A percentile compares a stretch with the other conserved stretches of the same genome.
Conservation (phyloP, 306 rosid species). For the Acacia acuminata region DNA sequence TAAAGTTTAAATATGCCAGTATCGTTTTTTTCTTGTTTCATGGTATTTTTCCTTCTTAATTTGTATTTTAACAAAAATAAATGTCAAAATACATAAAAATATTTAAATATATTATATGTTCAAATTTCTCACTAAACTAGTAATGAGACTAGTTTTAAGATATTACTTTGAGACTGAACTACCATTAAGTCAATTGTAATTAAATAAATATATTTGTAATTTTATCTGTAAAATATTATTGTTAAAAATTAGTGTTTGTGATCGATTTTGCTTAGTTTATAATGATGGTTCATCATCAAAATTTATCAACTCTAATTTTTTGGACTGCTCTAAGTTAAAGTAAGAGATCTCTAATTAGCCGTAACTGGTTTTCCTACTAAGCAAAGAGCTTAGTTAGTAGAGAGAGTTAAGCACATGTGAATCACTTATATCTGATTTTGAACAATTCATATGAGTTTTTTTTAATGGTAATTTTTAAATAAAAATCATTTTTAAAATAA, state of each 20-base stretch:
- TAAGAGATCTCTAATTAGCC: not conserved
- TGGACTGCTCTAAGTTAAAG: not conserved
- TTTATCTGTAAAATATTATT: not conserved
- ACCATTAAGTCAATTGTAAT: not conserved
- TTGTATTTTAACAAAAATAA: not conserved
- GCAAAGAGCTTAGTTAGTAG: too few species aligned
- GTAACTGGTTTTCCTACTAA: too few species aligned
- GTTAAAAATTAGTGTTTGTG: not conserved
- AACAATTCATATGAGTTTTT: too few species aligned
- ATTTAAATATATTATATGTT: not conserved
- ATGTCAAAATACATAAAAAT: not conserved
- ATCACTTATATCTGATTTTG: too few species aligned
- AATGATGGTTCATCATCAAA: not conserved
- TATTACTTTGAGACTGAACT: not conserved
- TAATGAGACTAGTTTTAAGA: too few species aligned
- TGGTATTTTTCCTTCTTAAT: not conserved
- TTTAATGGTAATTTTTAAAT: too few species aligned
- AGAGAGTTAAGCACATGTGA: too few species aligned
- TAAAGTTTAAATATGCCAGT: too few species aligned
- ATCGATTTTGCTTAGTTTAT: not conserved
- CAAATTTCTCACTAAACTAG: not conserved
- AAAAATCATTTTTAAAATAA: too few species aligned
- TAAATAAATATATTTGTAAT: not conserved
- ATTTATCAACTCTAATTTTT: not conserved
- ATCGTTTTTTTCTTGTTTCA: not conserved